phyloP scores from a whole-genome alignment of 2,329 filamentous ascomycete species.

The Hypoxylon sp. region DNA sequence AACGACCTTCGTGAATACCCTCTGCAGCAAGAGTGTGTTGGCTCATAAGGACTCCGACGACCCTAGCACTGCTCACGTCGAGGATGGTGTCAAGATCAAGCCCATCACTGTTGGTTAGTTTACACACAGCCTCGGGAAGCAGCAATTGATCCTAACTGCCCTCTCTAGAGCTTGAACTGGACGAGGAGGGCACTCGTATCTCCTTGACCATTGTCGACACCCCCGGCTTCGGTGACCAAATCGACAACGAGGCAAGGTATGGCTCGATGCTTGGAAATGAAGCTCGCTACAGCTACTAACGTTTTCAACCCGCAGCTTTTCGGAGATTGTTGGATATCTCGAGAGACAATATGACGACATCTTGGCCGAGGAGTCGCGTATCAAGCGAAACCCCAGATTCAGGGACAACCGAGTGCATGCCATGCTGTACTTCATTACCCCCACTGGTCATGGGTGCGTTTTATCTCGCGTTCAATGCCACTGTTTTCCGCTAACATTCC shows the following conservation, averaged over 20 bases:
- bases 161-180: slow-evolving; percentile 85
- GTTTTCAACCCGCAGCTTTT: slow-evolving; percentile 74
- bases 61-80: slow-evolving; percentile 86
- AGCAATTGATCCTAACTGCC: slow-evolving; percentile 45
- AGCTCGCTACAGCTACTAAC: slow-evolving; percentile 23
- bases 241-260: slow-evolving; percentile 98
- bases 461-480: slow-evolving; percentile 5
- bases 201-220: slow-evolving; percentile 99
- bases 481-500: slow-evolving; percentile 40
- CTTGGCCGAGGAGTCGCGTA: slow-evolving; percentile 98
- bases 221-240: slow-evolving; percentile 97
- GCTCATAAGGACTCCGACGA: slow-evolving; percentile 94
- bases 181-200: slow-evolving; percentile 98
- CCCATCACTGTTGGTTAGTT: slow-evolving; percentile 93
- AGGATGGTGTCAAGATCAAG: slow-evolving; percentile 99
- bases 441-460: slow-evolving; percentile 90
- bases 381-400: slow-evolving; percentile 99
- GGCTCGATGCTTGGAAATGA: slow-evolving; percentile 40
- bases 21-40: slow-evolving; percentile 95
- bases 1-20: slow-evolving; percentile 99
- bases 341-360: slow-evolving; percentile 99
- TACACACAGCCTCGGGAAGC: slow-evolving; percentile 6
- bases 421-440: slow-evolving; percentile 99
- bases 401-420: slow-evolving; percentile 99
- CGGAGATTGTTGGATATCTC: slow-evolving; percentile 97